Evolutionary conservation across 208 protist genomes (phyloP).

Genomic region (Crithidia brevicula): DNA sequence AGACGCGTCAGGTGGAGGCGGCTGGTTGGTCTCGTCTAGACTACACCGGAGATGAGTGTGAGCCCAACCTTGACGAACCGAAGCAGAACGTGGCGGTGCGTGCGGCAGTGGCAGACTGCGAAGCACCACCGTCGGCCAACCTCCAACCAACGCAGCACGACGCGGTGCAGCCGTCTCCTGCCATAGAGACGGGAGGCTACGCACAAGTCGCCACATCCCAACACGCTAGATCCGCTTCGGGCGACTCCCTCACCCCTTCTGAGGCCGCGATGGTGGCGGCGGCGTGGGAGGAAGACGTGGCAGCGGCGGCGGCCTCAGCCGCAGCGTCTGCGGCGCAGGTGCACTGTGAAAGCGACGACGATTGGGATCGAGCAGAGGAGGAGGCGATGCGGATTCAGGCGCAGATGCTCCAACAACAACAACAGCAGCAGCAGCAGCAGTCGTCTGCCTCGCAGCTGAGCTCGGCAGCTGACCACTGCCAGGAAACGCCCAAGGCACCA

Average conservation of each 20-base stretch:
- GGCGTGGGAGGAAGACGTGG: conserved; percentile 13
- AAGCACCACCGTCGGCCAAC: no score
- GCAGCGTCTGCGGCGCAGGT: background rate
- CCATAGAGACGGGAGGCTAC: no score
- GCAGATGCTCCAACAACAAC: background rate
- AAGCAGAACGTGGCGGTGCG: background rate
- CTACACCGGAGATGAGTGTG: background rate
- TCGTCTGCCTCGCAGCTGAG: background rate
- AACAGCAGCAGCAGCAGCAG: conserved; percentile 4
- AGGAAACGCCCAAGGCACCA: background rate
- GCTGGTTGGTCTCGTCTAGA: conserved; percentile 21
- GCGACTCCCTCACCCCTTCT: background rate
- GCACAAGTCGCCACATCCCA: background rate
- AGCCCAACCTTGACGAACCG: background rate
- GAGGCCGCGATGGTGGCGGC: conserved; percentile 8
- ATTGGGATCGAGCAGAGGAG: conserved; percentile 9
- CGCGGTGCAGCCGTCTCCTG: no score
- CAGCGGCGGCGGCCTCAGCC: background rate
- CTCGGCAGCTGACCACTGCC: no score
- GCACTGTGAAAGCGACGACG: background rate
- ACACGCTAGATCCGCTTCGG: background rate
- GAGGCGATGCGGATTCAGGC: background rate
- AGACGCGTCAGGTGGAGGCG: conserved; percentile 29
- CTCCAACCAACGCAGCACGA: no score
- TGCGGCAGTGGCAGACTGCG: background rate